These are phyloP conservation scores for Pyracantha coccinea DNA, from an alignment of 331 rosid genomes.

Conservation along the genomic window DNA sequence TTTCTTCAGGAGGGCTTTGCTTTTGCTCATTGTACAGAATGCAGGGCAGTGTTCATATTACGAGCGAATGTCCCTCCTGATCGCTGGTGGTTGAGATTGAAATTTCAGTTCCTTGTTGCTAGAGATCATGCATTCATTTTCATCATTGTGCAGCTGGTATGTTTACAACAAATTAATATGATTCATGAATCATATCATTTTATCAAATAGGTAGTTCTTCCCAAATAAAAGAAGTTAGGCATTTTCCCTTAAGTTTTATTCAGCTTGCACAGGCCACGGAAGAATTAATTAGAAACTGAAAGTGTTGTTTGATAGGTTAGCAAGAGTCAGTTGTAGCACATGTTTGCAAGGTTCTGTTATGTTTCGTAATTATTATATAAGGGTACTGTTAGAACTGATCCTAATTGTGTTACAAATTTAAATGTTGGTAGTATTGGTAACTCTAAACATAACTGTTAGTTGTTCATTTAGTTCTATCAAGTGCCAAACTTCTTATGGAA, in stretches of 20 bases:
- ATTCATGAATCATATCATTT: not conserved
- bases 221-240: not conserved
- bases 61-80: constrained; percentile 91
- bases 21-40: constrained; percentile 96
- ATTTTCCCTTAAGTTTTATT: not conserved
- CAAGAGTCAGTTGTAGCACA: not conserved
- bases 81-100: constrained; percentile 97
- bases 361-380: not conserved
- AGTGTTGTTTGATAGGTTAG: not conserved
- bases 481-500: not conserved
- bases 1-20: constrained; percentile 88
- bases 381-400: not conserved
- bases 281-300: not conserved
- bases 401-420: not conserved
- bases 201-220: not conserved
- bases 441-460: not conserved
- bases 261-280: not conserved
- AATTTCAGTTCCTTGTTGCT: constrained; percentile 95
- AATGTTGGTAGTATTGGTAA: not conserved
- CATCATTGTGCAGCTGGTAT: constrained; percentile 81
- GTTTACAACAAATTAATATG: constrained; percentile 8
- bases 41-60: constrained; percentile 79
- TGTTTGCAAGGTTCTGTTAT: not conserved
- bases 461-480: not conserved
- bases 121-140: constrained; percentile 96